Percentiles rank a stretch among this genome's conserved stretches.
Conservation (phyloP, 2,329 filamentous ascomycete genomes). For the Penicillium verrucosum region DNA sequence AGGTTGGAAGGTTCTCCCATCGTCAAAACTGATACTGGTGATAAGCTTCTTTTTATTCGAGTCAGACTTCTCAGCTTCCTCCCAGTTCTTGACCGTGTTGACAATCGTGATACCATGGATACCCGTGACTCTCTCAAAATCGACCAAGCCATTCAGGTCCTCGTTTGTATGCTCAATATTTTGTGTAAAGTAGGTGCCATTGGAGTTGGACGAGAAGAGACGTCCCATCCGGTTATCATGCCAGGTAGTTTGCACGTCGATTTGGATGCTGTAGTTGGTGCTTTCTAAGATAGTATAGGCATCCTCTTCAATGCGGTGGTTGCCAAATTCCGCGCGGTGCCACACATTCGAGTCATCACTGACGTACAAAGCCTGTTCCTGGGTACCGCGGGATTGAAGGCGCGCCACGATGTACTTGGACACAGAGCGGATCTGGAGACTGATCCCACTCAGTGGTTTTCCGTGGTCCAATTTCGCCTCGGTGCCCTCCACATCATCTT, state of each 20-base stretch:
- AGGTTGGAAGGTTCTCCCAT: slow-evolving; percentile 78
- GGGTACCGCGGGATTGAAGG: slow-evolving; percentile 71
- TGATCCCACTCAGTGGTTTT: slow-evolving; percentile 66
- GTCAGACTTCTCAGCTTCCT: slow-evolving; percentile 61
- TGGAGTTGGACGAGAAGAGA: slow-evolving; percentile 93
- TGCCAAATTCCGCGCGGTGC: slow-evolving; percentile 88
- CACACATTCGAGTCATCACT: slow-evolving; percentile 78
- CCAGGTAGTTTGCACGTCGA: slow-evolving; percentile 77
- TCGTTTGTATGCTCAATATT: slow-evolving; percentile 93
- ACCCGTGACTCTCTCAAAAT: slow-evolving; percentile 89
- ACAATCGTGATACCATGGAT: slow-evolving; percentile 91
- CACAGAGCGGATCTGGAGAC: slow-evolving; percentile 76
- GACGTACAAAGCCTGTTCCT: slow-evolving; percentile 89
- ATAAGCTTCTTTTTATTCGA: slow-evolving; percentile 63
- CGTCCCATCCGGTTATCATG: slow-evolving; percentile 71
- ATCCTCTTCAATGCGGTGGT: slow-evolving; percentile 77
- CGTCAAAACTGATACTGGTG: slow-evolving; percentile 89
- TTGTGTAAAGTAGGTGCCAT: slow-evolving; percentile 91
- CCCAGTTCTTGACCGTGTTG: slow-evolving; percentile 83
- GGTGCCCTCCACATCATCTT: slow-evolving; percentile 50
- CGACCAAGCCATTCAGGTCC: slow-evolving; percentile 70
- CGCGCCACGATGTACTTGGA: slow-evolving; percentile 86
- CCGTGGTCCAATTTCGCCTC: slow-evolving; percentile 75
- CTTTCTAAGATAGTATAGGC: slow-evolving; percentile 93
- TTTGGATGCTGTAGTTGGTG: slow-evolving; percentile 95